Base-by-base conservation (phyloP, 768 basidiomycete species). In the Tricholoma furcatifolium region DNA sequence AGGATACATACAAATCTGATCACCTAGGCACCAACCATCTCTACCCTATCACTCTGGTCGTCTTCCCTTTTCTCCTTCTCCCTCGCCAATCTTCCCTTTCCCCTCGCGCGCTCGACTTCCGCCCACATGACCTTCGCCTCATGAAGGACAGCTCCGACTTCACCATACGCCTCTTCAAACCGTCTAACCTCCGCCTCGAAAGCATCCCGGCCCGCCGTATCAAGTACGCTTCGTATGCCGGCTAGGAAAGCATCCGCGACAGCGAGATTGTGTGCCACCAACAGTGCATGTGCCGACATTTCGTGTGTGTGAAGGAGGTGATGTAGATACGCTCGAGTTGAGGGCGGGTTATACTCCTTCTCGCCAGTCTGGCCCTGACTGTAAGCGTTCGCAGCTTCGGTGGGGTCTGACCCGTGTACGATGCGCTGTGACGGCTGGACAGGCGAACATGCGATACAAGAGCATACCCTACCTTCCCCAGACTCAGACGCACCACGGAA, bases 221-320 rank as follows among this genome's bases (percentile, higher is more conserved):
- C 50, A 36, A 79, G 51, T 0, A 74, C 63, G 0, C 14, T 36
- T 7, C 91, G 77, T 1, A 93, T 70, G 0, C 79, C 80, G 0
- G 68, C 69, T 41, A 93, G 81, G 63, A 94, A 90, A 1, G 70
- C 64, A 36, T 84, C 79, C 23, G 91, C 69, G 1, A 93, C 78
- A 0, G 79, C 65, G 24, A 91, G 73, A 59, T 94, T 95, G 66
- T 95, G 93, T 69, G 84, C 74, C 10, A 75, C 77, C 15, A 94
- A 78, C 20, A 93, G 66, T 4, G 89, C 64, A 59, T 94, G 90
- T 1, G 90, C 86, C 0, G 85, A 82, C 92, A 95, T 93, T 66
- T 95, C 93, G 67, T 94, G 93, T 6, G 92, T 92, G 47, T 87
- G 85, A 32, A 93, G 71, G 12, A 95, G 80, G 60, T 95, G 92